These are phyloP conservation scores for Neurospora sp. DNA, from an alignment of 495 filamentous ascomycete species.

Conservation along the genomic window DNA sequence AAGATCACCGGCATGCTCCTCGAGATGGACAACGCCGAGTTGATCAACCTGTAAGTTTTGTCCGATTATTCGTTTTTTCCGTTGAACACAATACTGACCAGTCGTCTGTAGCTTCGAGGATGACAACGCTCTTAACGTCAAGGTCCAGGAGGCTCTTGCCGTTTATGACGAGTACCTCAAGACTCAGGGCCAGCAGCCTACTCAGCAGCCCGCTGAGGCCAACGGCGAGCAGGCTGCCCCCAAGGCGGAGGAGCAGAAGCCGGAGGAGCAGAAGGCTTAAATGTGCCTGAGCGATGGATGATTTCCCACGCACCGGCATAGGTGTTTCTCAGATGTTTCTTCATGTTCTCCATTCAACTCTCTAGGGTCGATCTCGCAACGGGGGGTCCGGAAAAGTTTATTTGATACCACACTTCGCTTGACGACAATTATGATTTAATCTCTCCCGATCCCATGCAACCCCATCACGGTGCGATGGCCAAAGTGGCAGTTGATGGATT, in stretches of 20 bases:
- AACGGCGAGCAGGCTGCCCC: conserved; percentile 31
- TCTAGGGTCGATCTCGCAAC: conserved; percentile 23
- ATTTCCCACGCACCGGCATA: conserved; percentile 4
- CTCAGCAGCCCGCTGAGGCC: conserved; percentile 24
- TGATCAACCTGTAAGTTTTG: conserved; percentile 83
- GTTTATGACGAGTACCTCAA: conserved; percentile 99
- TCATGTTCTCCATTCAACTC: conserved; percentile 21
- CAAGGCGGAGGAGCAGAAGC: conserved; percentile 44
- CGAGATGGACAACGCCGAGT: conserved; percentile 95
- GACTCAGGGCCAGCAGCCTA: conserved; percentile 26
- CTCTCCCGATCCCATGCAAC: conserved; percentile 12
- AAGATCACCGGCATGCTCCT: conserved; percentile 99
- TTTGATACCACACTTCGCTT: conserved; percentile 32
- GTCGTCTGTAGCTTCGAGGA: conserved; percentile 62
- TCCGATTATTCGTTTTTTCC: neutral
- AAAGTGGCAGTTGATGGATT: conserved; percentile 11
- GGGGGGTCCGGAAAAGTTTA: conserved; percentile 35
- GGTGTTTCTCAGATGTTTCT: conserved; percentile 7
- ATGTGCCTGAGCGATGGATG: neutral
- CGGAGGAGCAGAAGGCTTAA: conserved; percentile 45
- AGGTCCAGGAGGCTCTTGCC: conserved; percentile 91
- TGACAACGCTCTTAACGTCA: conserved; percentile 75
- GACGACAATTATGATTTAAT: conserved; percentile 30
- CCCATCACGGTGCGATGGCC: conserved; percentile 1
- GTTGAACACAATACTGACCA: conserved; percentile 15